Evolutionary conservation across 371 early-diverging fungal genomes (phyloP).

Genomic region (Smittium mucronatum): DNA sequence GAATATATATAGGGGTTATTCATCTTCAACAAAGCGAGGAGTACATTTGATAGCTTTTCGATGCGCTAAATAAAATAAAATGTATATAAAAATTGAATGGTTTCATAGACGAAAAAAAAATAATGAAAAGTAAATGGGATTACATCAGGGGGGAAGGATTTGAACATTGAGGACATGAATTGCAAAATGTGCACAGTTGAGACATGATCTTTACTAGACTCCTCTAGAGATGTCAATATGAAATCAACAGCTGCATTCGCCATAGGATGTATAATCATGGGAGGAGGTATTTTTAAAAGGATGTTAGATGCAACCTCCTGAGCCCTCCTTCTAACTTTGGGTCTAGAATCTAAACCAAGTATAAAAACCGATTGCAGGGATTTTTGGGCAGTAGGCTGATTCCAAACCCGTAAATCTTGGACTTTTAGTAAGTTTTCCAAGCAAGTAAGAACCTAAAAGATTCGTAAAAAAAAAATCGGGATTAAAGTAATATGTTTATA

Average conservation of each 20-base stretch:
- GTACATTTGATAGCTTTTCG: conserved; percentile 47
- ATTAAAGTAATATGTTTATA: no score
- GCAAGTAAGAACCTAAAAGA: conserved; percentile 40
- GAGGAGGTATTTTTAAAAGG: conserved; percentile 54
- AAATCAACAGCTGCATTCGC: conserved; percentile 59
- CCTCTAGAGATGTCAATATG: conserved; percentile 49
- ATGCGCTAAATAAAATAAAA: conserved; percentile 32
- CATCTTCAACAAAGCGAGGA: conserved; percentile 67
- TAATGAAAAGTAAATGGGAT: no score
- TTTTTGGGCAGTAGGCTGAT: conserved; percentile 46
- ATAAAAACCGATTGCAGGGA: conserved; percentile 57
- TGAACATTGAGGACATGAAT: conserved; percentile 60
- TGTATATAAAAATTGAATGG: neutral
- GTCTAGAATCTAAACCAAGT: conserved; percentile 65
- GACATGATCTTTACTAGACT: conserved; percentile 49
- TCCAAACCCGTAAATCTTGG: conserved; percentile 68
- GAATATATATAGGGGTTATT: conserved; percentile 71
- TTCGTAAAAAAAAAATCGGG: neutral
- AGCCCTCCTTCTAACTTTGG: conserved; percentile 80
- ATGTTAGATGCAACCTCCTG: conserved; percentile 66
- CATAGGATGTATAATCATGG: conserved; percentile 64
- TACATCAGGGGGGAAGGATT: conserved; percentile 13
- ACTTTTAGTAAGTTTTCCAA: conserved; percentile 62
- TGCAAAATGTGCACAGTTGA: conserved; percentile 64
- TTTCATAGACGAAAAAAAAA: neutral